Base-by-base conservation (phyloP, 768 basidiomycete species). In the Lentinula detonsa region DNA sequence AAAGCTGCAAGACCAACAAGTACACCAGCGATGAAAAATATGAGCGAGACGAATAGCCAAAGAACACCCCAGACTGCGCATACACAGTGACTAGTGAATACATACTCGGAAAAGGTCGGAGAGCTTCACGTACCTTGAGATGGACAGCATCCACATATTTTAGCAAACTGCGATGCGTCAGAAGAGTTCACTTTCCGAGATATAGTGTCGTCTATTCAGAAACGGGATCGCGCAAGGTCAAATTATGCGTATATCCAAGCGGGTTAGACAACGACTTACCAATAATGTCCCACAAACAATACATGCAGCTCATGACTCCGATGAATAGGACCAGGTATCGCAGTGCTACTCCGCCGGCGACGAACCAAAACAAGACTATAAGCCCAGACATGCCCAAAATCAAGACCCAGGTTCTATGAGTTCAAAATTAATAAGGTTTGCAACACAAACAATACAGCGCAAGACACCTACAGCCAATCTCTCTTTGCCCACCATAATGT, bases 401-500 rank as follows among this genome's bases (percentile, higher is more conserved):
- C 21, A 94, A 78, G 1, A 78, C 65, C 91, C 91, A 94, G 4
- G 91, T 88, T 62, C 91, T 92, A 52, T 10, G 23, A 21, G 7
- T 16, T n/a, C 18, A 31, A 62, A 11, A 18, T 35, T 2, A 46
- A 42, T 8, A 34, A 23, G 42, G 59, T 34, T 16, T 48, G n/a
- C 23, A 43, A 48, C 33, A 23, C 49, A 62, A 18, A 31, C n/a
- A 42, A 35, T 35, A 48, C 5, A 18, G 31, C n/a, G n/a, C n/a
- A n/a, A 42, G 46, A 37, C 28, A 74, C 86, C 67, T 65, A 91
- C 88, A 95, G 65, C 78, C 84, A 80, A 68, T 90, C 90, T 64
- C 76, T 79, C 53, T 88, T 78, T 7, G 90, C 90, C 90, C 91
- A 92, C 91, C 92, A 96, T 3, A 95, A 78, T 1, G 92, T 94